phyloP scores from a whole-genome alignment of 2,329 filamentous ascomycete genomes.

The Claviceps pazoutovae region DNA sequence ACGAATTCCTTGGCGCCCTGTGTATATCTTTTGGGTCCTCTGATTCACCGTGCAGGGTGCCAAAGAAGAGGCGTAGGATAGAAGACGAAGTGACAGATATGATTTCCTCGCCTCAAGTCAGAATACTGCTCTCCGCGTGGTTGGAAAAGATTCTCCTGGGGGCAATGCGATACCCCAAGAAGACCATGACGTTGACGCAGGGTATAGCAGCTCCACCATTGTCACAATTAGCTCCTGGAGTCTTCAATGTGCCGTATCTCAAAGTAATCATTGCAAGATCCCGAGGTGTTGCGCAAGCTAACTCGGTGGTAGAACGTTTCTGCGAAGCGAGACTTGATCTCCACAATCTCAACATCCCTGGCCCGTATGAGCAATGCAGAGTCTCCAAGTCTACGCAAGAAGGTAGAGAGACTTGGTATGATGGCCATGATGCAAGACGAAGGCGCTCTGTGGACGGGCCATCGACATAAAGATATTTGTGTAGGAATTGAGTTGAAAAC shows the following conservation, averaged over 20 bases:
- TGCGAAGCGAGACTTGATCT: constrained; percentile 14
- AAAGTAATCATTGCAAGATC: constrained; percentile 12
- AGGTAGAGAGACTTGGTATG: constrained; percentile 9
- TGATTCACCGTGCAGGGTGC: not conserved
- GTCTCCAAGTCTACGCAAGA: constrained; percentile 20
- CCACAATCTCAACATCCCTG: constrained; percentile 17
- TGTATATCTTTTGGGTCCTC: constrained; percentile 3
- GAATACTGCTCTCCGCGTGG: constrained; percentile 5
- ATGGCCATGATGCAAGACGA: not conserved
- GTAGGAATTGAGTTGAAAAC: constrained; percentile 9
- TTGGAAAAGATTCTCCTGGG: constrained; percentile 16
- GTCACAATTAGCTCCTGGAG: constrained; percentile 17
- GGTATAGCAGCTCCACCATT: constrained; percentile 12
- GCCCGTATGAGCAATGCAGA: constrained; percentile 20
- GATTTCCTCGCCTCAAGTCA: not conserved
- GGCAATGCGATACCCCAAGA: constrained; percentile 8
- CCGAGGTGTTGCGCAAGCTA: not conserved
- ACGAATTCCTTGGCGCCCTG: constrained; percentile 15
- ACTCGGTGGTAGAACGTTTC: constrained; percentile 12
- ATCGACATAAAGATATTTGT: not conserved
- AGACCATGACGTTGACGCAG: constrained; percentile 10
- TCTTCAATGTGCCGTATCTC: constrained; percentile 23
- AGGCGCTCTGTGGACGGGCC: too few relatives aligned
- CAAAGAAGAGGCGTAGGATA: not conserved
- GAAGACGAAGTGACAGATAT: not conserved